These are phyloP conservation scores for Colletotrichum melonis DNA, from an alignment of 2,329 filamentous ascomycete species.

Conservation along the genomic window DNA sequence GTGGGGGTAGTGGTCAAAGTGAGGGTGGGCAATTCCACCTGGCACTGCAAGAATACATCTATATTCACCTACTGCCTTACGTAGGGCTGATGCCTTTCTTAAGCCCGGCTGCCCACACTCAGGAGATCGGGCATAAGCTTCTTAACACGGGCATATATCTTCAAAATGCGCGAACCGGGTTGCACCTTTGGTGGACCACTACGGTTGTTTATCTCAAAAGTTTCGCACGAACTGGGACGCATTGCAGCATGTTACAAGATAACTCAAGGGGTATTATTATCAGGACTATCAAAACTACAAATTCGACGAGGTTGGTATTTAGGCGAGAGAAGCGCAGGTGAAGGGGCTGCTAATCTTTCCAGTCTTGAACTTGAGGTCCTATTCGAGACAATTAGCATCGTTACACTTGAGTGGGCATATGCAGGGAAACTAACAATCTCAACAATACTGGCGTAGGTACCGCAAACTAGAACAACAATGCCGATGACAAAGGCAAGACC, in stretches of 20 bases:
- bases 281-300: background rate
- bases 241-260: background rate
- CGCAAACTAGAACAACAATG: conserved; percentile 45
- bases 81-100: too few relatives aligned
- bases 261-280: conserved; percentile 26
- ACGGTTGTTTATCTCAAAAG: background rate
- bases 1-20: too few relatives aligned
- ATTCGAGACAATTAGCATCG: background rate
- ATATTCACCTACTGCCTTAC: too few relatives aligned
- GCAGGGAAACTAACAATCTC: conserved; percentile 32
- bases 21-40: too few relatives aligned
- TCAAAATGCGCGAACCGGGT: too few relatives aligned
- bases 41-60: too few relatives aligned
- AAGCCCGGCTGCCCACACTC: too few relatives aligned
- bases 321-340: conserved; percentile 32
- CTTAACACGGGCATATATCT: too few relatives aligned
- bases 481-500: conserved; percentile 44
- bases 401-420: background rate
- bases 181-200: too few relatives aligned
- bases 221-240: background rate
- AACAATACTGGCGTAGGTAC: conserved; percentile 45
- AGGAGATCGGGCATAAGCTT: too few relatives aligned
- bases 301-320: background rate
- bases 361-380: conserved; percentile 33
- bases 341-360: conserved; percentile 35